A percentile compares a stretch with the other conserved stretches of the same genome.
phyloP scores from a whole-genome alignment of 2,329 filamentous ascomycete species.

The Fusarium nodosum region DNA sequence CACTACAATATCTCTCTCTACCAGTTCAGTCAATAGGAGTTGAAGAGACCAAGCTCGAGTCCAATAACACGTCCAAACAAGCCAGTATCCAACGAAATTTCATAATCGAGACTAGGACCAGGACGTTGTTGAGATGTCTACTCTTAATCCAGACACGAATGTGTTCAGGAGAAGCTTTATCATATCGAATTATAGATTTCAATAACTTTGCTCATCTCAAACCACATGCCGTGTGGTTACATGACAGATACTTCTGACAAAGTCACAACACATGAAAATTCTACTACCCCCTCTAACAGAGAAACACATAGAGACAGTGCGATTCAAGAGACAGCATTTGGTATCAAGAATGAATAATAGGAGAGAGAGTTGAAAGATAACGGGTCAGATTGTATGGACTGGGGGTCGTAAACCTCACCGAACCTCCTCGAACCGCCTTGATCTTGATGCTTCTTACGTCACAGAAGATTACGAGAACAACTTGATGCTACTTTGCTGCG shows the following conservation, averaged over 20 bases:
- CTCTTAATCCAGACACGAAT: too few relatives aligned
- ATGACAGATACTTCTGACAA: not conserved
- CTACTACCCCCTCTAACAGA: too few relatives aligned
- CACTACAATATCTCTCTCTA: not conserved
- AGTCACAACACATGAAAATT: too few relatives aligned
- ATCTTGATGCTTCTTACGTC: not conserved
- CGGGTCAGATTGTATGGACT: not conserved
- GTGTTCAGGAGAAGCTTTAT: not conserved
- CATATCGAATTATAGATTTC: too few relatives aligned
- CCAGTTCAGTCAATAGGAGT: not conserved
- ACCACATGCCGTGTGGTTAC: not conserved
- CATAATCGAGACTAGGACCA: not conserved
- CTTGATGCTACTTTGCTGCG: not conserved
- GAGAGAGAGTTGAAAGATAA: not conserved
- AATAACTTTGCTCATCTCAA: not conserved
- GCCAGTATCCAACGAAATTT: not conserved
- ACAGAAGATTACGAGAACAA: not conserved
- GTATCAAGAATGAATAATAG: not conserved
- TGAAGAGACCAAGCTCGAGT: not conserved
- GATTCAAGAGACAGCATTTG: not conserved
- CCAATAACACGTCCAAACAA: not conserved
- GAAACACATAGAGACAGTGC: rapidly evolving
- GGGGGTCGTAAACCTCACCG: not conserved
- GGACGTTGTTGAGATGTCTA: too few relatives aligned
- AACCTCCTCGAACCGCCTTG: not conserved